Conservation (phyloP, 345 rosid species). For the Draba incana region DNA sequence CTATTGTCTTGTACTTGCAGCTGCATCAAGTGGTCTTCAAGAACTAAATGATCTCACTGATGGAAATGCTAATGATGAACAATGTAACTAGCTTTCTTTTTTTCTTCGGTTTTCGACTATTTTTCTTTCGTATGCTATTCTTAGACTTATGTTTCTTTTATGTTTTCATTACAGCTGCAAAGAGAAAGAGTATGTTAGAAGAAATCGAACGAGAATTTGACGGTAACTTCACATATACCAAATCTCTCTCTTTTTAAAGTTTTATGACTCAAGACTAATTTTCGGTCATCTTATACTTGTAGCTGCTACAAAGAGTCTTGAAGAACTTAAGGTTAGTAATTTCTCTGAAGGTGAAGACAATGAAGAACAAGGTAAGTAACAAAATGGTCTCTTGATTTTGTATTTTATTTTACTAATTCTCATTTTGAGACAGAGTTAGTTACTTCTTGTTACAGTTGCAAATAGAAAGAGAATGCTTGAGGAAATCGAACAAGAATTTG, state of each 20-base stretch:
- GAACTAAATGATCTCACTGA: conserved; percentile 12
- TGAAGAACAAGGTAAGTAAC: conserved; percentile 33
- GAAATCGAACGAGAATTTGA: conserved; percentile 36
- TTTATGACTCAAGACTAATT: not conserved
- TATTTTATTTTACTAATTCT: not conserved
- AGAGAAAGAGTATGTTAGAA: conserved; percentile 26
- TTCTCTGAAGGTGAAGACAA: not conserved
- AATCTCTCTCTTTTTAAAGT: not conserved
- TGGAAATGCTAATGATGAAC: conserved; percentile 32
- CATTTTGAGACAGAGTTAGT: not conserved
- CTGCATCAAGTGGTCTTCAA: conserved; percentile 22
- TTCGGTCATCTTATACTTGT: conserved; percentile 4
- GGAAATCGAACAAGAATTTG: conserved; percentile 32
- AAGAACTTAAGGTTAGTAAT: not conserved
- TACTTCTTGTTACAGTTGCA: conserved; percentile 29
- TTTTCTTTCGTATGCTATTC: not conserved
- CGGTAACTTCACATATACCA: conserved; percentile 16
- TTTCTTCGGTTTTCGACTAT: not conserved
- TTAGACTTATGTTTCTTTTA: conserved; percentile 8
- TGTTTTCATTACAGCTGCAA: conserved; percentile 28
- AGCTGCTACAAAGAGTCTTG: conserved; percentile 29
- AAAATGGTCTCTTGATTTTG: not conserved
- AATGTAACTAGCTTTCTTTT: conserved; percentile 2
- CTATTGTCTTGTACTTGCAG: conserved; percentile 14
- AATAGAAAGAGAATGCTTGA: conserved; percentile 23